Evolutionary conservation across 106 monocot species (phyloP).

Genomic region (Platanthera guangdongensis): DNA sequence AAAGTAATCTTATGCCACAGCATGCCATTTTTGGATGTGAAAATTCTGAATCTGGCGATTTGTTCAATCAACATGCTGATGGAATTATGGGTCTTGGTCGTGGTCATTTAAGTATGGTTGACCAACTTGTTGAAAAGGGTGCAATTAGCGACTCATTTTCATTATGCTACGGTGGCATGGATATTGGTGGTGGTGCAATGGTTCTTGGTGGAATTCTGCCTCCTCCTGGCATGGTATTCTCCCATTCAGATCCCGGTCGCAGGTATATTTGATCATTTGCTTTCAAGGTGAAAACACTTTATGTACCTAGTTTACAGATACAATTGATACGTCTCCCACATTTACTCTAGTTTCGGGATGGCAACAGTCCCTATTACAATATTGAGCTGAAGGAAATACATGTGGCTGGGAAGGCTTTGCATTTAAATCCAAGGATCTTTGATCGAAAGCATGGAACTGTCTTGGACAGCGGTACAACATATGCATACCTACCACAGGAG

Average conservation of each 20-base stretch:
- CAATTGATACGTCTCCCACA: constrained; percentile 53
- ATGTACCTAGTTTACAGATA: constrained; percentile 15
- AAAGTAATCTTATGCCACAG: constrained; percentile 61
- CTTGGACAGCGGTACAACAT: constrained; percentile 98
- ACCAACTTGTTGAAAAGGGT: constrained; percentile 87
- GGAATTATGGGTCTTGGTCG: constrained; percentile 93
- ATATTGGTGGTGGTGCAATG: constrained; percentile 95
- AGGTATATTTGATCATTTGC: constrained; percentile 43
- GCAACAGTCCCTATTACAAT: constrained; percentile 93
- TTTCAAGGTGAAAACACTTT: constrained; percentile 10
- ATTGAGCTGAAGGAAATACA: constrained; percentile 85
- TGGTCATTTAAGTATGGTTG: constrained; percentile 84
- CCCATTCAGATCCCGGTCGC: constrained; percentile 62
- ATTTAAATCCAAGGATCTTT: constrained; percentile 53
- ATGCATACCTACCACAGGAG: constrained; percentile 78
- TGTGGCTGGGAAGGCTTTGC: constrained; percentile 61
- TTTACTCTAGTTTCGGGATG: constrained; percentile 76
- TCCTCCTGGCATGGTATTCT: constrained; percentile 67
- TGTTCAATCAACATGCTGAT: constrained; percentile 91
- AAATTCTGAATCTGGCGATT: constrained; percentile 83
- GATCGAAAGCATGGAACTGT: constrained; percentile 74
- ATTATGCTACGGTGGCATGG: constrained; percentile 94
- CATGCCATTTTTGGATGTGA: constrained; percentile 86
- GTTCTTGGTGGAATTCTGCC: constrained; percentile 74
- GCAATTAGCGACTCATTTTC: constrained; percentile 86